These are phyloP conservation scores for Teunomyces lycoperdinae DNA, from an alignment of 805 yeast genomes.

Conservation along the genomic window DNA sequence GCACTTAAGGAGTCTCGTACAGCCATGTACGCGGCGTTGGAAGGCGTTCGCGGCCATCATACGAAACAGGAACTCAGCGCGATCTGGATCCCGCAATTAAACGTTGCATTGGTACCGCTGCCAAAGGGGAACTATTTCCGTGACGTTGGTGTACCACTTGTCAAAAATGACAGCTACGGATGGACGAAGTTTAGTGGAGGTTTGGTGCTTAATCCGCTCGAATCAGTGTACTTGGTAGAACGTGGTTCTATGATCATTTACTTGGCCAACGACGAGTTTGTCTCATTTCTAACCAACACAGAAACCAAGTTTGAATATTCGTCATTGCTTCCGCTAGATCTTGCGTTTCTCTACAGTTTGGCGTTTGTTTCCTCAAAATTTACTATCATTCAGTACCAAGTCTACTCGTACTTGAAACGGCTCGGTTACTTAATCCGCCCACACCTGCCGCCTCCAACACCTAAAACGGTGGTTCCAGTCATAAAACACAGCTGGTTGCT, in stretches of 20 bases:
- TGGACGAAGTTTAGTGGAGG: conserved; percentile 16
- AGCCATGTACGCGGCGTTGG: conserved; percentile 72
- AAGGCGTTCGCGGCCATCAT: conserved; percentile 45
- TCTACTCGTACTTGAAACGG: conserved; percentile 71
- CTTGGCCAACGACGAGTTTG: conserved; percentile 16
- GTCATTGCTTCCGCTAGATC: conserved; percentile 40
- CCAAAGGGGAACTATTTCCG: conserved; percentile 73
- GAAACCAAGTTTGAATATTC: conserved; percentile 21
- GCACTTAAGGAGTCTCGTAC: conserved; percentile 53
- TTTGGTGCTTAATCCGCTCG: conserved; percentile 60
- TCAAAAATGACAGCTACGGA: conserved; percentile 5
- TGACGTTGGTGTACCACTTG: conserved; percentile 61
- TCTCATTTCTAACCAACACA: conserved; percentile 13
- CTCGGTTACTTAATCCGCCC: conserved; percentile 63
- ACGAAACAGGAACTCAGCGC: conserved; percentile 52
- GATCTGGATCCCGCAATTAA: conserved; percentile 36
- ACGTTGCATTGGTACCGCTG: conserved; percentile 31
- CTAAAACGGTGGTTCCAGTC: no score
- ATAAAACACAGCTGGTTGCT: neutral
- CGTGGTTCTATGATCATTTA: conserved; percentile 55
- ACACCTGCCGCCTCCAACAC: neutral
- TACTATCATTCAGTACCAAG: conserved; percentile 56
- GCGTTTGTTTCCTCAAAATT: conserved; percentile 37
- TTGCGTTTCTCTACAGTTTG: conserved; percentile 62
- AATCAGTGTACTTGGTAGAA: conserved; percentile 73